A percentile compares a stretch with the other conserved stretches of the same genome.
Evolutionary conservation across 2,329 filamentous ascomycete species (phyloP).

Genomic region (Salinomyces thailandicus): DNA sequence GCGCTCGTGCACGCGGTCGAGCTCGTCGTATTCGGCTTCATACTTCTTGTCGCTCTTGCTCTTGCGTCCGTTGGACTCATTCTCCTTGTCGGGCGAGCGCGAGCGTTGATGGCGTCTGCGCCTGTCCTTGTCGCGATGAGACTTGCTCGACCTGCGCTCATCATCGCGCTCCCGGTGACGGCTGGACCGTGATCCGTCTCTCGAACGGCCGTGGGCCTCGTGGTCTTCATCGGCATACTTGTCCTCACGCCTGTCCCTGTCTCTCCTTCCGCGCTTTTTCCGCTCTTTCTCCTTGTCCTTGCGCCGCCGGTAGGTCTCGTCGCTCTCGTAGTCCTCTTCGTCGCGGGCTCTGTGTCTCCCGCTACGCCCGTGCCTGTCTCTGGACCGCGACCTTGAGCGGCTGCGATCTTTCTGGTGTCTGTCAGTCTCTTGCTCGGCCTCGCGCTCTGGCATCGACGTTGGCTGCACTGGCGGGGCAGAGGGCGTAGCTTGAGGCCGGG

Average conservation of each 20-base stretch:
- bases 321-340: conserved; percentile 31
- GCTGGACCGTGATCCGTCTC: conserved; percentile 54
- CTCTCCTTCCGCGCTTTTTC: conserved; percentile 23
- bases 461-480: conserved; percentile 5
- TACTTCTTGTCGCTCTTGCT: conserved; percentile 27
- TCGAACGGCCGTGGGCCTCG: conserved; percentile 44
- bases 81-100: conserved; percentile 27
- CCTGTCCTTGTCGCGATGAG: conserved; percentile 36
- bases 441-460: conserved; percentile 6
- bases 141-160: conserved; percentile 34
- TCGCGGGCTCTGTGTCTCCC: conserved; percentile 37
- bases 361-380: conserved; percentile 39
- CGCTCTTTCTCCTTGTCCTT: conserved; percentile 27
- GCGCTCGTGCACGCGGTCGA: conserved; percentile 10
- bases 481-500: conserved; percentile 11
- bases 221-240: conserved; percentile 37
- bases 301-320: conserved; percentile 28
- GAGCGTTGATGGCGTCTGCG: conserved; percentile 32
- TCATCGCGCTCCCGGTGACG: conserved; percentile 43
- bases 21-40: conserved; percentile 14
- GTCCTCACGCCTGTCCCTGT: conserved; percentile 13
- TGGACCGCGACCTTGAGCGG: conserved; percentile 22
- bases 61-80: conserved; percentile 23
- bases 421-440: background rate
- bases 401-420: background rate